Evolutionary conservation across 2,329 filamentous ascomycete genomes (phyloP).

Genomic region (Trichoderma sp.): DNA sequence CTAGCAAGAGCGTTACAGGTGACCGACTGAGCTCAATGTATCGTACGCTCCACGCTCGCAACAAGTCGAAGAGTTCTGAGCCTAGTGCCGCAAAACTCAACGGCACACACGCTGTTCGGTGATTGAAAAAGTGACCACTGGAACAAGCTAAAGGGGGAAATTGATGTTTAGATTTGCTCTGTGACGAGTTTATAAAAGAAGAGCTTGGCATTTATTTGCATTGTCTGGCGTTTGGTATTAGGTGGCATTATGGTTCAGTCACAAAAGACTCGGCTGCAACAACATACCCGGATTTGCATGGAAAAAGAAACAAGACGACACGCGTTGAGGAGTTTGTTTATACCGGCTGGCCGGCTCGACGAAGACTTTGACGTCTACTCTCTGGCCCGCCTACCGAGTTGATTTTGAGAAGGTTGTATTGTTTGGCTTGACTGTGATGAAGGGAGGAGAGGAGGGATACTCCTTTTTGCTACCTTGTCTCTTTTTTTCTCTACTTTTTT

Average conservation of each 20-base stretch:
- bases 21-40: constrained; percentile 49
- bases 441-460: background rate
- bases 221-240: constrained; percentile 30
- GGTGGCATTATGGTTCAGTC: constrained; percentile 27
- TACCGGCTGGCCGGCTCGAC: constrained; percentile 21
- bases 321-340: constrained; percentile 27
- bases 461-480: background rate
- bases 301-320: constrained; percentile 23
- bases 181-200: constrained; percentile 22
- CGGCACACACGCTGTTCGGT: constrained; percentile 32
- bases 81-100: constrained; percentile 36
- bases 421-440: constrained; percentile 4
- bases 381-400: constrained; percentile 1
- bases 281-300: constrained; percentile 35
- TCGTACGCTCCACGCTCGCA: constrained; percentile 40
- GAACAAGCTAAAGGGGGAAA: background rate
- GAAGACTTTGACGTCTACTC: background rate
- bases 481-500: background rate
- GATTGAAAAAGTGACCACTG: background rate
- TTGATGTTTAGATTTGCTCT: constrained; percentile 17
- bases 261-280: constrained; percentile 28
- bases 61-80: constrained; percentile 33
- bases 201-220: constrained; percentile 30
- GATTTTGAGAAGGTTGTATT: constrained; percentile 8
- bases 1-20: constrained; percentile 47